phyloP scores from a whole-genome alignment of 306 rosid species.

The Betula pendula region DNA sequence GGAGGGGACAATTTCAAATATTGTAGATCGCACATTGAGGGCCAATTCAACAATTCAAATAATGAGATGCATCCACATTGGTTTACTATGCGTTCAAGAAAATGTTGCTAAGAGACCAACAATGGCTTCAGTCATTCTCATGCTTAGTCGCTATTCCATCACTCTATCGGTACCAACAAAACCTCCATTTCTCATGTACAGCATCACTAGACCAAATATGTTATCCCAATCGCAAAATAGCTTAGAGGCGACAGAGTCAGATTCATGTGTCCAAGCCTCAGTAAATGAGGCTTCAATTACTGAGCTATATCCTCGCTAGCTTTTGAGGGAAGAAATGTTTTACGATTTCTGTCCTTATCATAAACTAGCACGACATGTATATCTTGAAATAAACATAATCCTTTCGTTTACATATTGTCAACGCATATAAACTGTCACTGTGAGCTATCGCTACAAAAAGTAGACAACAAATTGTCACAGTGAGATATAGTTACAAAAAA shows the following conservation, averaged over 20 bases:
- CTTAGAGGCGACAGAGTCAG: no score
- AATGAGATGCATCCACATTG: constrained; percentile 33
- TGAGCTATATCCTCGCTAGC: constrained; percentile 13
- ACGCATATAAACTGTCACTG: no score
- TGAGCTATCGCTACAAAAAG: no score
- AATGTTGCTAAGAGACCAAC: no score
- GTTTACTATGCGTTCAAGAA: constrained; percentile 20
- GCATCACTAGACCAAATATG: neutral
- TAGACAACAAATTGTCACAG: no score
- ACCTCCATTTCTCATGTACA: neutral
- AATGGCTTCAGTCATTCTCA: neutral
- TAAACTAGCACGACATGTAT: no score
- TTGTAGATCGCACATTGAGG: neutral
- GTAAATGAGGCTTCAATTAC: neutral
- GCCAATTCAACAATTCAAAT: neutral
- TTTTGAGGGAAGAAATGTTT: neutral
- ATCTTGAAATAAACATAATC: no score
- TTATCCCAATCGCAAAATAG: neutral
- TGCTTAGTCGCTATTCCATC: constrained; percentile 15
- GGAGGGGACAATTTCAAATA: neutral
- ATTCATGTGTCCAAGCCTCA: neutral
- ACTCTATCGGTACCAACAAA: neutral
- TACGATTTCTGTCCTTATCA: no score
- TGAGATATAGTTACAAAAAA: no score
- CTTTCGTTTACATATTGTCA: no score